Conservation (phyloP, 805 yeast species). For the Yamadazyma sp. region DNA sequence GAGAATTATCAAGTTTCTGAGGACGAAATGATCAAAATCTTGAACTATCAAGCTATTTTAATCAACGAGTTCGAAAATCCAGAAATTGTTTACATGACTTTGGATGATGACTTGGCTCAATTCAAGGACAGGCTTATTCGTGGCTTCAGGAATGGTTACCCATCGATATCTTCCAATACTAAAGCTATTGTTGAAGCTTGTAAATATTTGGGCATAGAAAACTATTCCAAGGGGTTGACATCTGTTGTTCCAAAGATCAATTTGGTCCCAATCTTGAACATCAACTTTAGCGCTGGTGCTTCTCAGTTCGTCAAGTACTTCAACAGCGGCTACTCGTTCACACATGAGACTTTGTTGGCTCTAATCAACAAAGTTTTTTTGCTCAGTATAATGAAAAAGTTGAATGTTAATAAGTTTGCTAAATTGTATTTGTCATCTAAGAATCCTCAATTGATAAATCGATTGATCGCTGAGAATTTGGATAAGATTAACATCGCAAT, state of each 20-base stretch:
- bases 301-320: constrained; percentile 27
- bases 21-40: constrained; percentile 8
- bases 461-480: constrained; percentile 14
- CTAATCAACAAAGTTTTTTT: constrained; percentile 30
- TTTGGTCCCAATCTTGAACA: constrained; percentile 27
- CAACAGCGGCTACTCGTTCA: constrained; percentile 32
- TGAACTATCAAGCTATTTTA: constrained; percentile 30
- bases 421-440: constrained; percentile 6
- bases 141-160: background rate
- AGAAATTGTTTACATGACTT: constrained; percentile 36
- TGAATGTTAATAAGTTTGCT: constrained; percentile 11
- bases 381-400: constrained; percentile 5
- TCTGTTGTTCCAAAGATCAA: constrained; percentile 14
- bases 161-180: background rate
- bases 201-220: constrained; percentile 13
- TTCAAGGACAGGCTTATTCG: constrained; percentile 17
- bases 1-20: background rate
- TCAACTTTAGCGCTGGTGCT: constrained; percentile 27
- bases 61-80: constrained; percentile 39
- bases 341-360: constrained; percentile 30
- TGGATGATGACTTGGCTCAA: constrained; percentile 22
- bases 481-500: constrained; percentile 15
- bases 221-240: constrained; percentile 12
- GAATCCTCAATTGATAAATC: constrained; percentile 4
- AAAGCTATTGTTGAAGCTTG: constrained; percentile 3